Evolutionary conservation across 106 monocot species (phyloP).

Genomic region (Dendrobium officinale): DNA sequence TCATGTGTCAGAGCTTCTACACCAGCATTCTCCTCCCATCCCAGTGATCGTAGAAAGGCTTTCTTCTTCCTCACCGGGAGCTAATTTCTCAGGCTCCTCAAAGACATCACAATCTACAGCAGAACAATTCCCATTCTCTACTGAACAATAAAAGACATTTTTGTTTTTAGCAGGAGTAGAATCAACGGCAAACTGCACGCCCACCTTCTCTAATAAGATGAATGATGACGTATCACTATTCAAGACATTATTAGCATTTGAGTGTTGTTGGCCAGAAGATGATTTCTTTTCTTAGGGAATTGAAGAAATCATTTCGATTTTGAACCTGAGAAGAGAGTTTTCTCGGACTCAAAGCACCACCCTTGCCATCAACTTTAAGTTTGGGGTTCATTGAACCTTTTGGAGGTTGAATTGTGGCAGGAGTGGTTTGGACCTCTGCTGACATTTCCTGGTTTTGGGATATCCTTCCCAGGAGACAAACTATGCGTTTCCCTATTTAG

Average conservation of each 20-base stretch:
- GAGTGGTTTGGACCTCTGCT: conserved; percentile 23
- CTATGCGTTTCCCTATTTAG: conserved; percentile 60
- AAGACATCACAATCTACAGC: not conserved
- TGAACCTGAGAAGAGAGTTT: conserved; percentile 26
- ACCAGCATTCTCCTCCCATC: conserved; percentile 23
- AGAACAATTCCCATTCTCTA: conserved; percentile 14
- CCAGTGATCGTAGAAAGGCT: conserved; percentile 28
- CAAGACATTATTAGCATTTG: not conserved
- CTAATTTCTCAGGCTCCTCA: conserved; percentile 10
- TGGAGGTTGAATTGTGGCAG: conserved; percentile 8
- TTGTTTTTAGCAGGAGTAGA: conserved; percentile 1
- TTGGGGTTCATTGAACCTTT: conserved; percentile 18
- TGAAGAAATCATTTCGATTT: conserved; percentile 61
- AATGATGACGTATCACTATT: not conserved
- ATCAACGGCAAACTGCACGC: not conserved
- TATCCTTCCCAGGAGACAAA: conserved; percentile 28
- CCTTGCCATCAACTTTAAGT: conserved; percentile 22
- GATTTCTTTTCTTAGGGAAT: conserved; percentile 41
- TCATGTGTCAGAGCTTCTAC: conserved; percentile 18
- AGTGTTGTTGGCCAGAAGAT: conserved; percentile 1
- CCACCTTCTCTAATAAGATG: not conserved
- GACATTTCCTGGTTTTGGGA: conserved; percentile 7
- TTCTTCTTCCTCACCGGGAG: conserved; percentile 23
- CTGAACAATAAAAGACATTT: not conserved
- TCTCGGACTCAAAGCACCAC: conserved; percentile 14